Conservation (phyloP, 2,329 filamentous ascomycete genomes). For the Fusarium succisae region DNA sequence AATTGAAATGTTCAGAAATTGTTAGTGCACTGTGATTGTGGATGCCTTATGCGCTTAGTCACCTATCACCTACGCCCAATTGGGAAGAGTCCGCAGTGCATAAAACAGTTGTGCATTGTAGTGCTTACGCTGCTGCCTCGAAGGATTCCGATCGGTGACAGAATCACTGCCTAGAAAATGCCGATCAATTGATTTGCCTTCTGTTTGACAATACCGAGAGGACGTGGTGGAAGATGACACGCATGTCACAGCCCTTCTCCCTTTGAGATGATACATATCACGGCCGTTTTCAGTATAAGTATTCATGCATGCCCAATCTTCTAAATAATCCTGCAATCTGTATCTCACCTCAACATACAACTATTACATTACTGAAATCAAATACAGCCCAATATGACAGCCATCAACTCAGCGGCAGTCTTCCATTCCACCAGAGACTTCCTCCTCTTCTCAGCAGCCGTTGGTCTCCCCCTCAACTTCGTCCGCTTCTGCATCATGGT, state of each 20-base stretch:
- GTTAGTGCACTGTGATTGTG: rapidly evolving
- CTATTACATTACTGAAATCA: rapidly evolving
- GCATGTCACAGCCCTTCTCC: not conserved
- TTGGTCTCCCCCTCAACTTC: not conserved
- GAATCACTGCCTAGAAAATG: not conserved
- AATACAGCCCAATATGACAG: not conserved
- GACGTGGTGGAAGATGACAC: not conserved
- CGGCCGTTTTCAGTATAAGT: not conserved
- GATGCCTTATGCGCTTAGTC: not conserved
- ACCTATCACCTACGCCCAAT: rapidly evolving
- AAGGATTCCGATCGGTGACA: not conserved
- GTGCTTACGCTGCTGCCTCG: not conserved
- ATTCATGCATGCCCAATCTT: not conserved
- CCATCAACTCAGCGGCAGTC: not conserved
- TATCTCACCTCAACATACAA: not conserved
- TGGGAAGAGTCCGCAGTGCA: rapidly evolving
- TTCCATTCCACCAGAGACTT: not conserved
- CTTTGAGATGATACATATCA: not conserved
- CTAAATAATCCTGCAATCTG: too few relatives aligned
- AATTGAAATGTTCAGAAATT: rapidly evolving
- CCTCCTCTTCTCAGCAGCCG: not conserved
- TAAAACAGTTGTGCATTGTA: not conserved
- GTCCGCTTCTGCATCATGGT: conserved; percentile 2
- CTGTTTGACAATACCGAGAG: not conserved
- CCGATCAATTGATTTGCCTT: not conserved